Evolutionary conservation across 352 stramenopile genomes (phyloP), one percentile per base, ranked within the genome.

Genomic region (Phytophthora ohioensis): DNA sequence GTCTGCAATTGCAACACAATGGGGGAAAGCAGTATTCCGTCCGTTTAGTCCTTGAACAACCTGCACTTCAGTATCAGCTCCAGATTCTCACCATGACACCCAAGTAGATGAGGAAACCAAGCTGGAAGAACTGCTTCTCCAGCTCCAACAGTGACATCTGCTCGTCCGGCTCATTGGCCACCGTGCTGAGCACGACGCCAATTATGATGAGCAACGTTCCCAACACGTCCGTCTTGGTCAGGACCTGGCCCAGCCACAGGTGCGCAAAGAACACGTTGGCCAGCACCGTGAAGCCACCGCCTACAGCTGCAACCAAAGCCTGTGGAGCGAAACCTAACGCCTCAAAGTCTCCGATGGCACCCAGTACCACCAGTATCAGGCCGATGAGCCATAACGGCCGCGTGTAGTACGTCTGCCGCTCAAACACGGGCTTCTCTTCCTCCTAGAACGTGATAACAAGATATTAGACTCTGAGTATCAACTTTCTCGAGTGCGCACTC

Each of bases 211-310:
- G 66, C 21, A 92, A 35, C 32, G 88, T 95, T 21, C 88, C 88
- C 6, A 87, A 41, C 34, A 92, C 65, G 72, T 95, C 88, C 17
- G 81, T 88, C 48, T 76, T 63, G 41, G 81, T 91, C 57, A 95
- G 47, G 43, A 84, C 83, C 78, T 95, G 87, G 8, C 88, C 86
- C 56, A 97, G 81, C 88, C 88, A 94, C 59, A 93, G 56, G 52
- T 95, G 86, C 9, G 88, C 90, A 57, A 97, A 97, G 59, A 97
- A 94, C 4, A 97, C 88, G 57, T 97, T 97, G 39, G 88, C 88
- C 8, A 97, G 76, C 42, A 97, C 87, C 0, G 91, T 97, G 64
- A 90, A 95, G 43, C 90, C 88, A 12, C 88, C 88, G 4, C 91
- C 91, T 7, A 96, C 90, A 0, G 91, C 88, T 38, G 91, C 90